Evolutionary conservation across 805 yeast species (phyloP).

Genomic region (Hanseniaspora valbyensis): DNA sequence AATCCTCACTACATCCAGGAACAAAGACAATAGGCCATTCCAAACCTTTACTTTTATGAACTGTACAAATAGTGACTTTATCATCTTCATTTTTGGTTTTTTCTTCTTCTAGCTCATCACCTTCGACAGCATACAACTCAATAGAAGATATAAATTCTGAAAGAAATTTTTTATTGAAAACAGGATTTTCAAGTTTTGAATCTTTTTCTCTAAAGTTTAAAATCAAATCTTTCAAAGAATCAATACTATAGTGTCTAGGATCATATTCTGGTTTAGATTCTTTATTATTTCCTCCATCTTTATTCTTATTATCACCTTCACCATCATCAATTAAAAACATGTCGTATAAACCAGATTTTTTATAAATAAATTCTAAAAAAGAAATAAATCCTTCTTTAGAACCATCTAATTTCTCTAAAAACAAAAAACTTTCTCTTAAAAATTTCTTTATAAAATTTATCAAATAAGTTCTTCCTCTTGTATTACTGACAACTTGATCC

Average conservation of each 20-base stretch:
- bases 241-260: not conserved
- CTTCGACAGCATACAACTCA: constrained; percentile 12
- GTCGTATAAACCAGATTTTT: constrained; percentile 25
- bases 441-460: not conserved
- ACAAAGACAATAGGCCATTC: constrained; percentile 92
- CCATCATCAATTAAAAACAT: not conserved
- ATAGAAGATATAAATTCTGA: constrained; percentile 12
- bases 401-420: constrained; percentile 4
- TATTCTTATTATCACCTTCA: constrained; percentile 8
- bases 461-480: constrained; percentile 3
- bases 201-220: constrained; percentile 22
- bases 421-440: not conserved
- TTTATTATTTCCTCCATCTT: not conserved
- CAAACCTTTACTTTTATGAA: constrained; percentile 85
- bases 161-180: constrained; percentile 17
- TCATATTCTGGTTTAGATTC: constrained; percentile 14
- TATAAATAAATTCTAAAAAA: constrained; percentile 26
- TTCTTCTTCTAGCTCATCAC: not conserved
- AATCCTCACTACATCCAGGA: constrained; percentile 57
- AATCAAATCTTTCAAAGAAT: constrained; percentile 20
- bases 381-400: constrained; percentile 17
- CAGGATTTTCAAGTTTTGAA: constrained; percentile 9
- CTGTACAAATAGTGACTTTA: constrained; percentile 54
- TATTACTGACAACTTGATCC: not conserved
- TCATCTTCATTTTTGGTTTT: constrained; percentile 18